A percentile compares a stretch with the other conserved stretches of the same genome.
Evolutionary conservation across 495 filamentous ascomycete genomes (phyloP).

Genomic region (Xylaria palmicola): DNA sequence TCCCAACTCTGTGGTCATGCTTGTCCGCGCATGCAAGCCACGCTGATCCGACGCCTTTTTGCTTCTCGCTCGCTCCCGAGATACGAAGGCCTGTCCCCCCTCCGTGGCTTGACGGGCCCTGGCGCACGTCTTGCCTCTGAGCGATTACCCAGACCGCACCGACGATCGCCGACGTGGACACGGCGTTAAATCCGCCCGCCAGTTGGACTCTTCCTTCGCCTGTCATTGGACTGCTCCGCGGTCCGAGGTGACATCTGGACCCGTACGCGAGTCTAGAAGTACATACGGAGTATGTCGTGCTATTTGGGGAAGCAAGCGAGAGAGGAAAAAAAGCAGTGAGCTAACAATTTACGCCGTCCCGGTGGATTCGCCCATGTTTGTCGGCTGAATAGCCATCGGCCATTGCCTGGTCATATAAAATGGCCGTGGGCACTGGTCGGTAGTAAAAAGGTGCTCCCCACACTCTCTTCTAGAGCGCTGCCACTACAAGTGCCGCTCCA

Average conservation of each 20-base stretch:
- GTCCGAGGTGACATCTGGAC: background rate
- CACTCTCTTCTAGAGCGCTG: background rate
- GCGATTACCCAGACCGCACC: background rate
- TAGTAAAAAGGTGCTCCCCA: slow-evolving; percentile 1
- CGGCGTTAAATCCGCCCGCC: background rate
- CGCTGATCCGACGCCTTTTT: background rate
- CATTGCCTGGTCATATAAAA: background rate
- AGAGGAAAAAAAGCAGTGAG: background rate
- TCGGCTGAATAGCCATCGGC: slow-evolving; percentile 7
- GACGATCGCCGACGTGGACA: slow-evolving; percentile 8
- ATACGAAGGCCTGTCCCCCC: background rate
- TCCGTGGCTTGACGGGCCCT: background rate
- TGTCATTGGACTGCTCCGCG: background rate
- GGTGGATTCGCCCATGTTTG: background rate
- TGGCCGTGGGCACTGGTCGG: background rate
- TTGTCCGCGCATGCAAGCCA: slow-evolving; percentile 11
- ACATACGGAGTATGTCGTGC: background rate
- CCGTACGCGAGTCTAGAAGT: background rate
- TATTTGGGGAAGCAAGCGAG: background rate
- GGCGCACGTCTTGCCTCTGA: background rate
- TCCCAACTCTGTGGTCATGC: background rate
- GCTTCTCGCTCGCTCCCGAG: slow-evolving; percentile 1
- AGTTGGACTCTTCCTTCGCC: background rate
- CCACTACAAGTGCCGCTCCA: background rate
- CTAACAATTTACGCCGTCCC: background rate